Conservation (phyloP, 1,139 yeast species). For the Schizosaccharomyces versatilis region DNA sequence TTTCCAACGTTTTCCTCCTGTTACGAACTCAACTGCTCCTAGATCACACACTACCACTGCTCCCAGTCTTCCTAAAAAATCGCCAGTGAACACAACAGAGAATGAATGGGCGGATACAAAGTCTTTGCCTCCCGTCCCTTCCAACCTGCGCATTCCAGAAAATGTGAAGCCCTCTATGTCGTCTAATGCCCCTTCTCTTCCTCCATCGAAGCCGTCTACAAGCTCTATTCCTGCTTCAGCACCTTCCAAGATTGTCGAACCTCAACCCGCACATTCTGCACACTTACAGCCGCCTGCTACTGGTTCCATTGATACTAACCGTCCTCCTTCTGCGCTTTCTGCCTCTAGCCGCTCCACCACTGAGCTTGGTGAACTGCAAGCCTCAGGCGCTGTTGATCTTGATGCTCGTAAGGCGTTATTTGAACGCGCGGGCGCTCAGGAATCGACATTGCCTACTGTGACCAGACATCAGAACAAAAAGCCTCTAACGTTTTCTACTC, state of each 20-base stretch:
- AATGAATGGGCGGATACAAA: constrained; percentile 7
- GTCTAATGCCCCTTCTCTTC: background rate
- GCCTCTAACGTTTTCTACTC: background rate
- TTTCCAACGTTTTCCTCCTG: constrained; percentile 10
- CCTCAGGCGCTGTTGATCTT: background rate
- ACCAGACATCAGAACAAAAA: background rate
- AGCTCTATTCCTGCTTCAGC: background rate
- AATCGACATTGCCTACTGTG: background rate
- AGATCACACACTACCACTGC: constrained; percentile 14
- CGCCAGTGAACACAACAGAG: background rate
- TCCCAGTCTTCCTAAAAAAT: constrained; percentile 5
- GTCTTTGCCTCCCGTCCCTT: background rate
- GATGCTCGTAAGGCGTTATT: background rate
- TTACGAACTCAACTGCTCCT: constrained; percentile 12
- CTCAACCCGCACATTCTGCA: background rate
- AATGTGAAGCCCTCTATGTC: background rate
- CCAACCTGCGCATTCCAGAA: background rate
- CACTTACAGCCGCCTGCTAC: background rate
- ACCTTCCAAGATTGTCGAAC: background rate
- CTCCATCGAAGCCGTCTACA: background rate
- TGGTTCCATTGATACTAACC: background rate
- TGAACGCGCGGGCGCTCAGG: background rate
- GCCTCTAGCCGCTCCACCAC: background rate
- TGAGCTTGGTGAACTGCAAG: background rate
- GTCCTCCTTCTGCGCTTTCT: background rate